Evolutionary conservation across 73 alveolate species (phyloP), one percentile per base, ranked within the genome.

Genomic region (Halteria grandinella): DNA sequence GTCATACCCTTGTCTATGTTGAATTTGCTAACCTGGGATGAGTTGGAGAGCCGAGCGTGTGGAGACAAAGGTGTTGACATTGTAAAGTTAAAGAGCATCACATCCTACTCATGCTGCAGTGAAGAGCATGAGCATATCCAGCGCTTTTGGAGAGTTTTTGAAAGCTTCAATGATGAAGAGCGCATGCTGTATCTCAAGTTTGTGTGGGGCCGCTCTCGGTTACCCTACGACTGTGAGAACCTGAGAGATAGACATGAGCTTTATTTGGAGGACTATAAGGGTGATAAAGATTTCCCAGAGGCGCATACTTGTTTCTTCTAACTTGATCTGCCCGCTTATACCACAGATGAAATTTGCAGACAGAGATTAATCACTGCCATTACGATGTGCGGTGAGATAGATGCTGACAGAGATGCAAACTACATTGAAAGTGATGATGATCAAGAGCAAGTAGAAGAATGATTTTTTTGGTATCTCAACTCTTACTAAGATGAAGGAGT

Each of bases 231-330:
- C 21, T 2, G 21, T 10, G 55, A 32, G 36, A 39, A 62, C 40
- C 12, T 62, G 45, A 7, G 34, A 6, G 5, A 43, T 6, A 32
- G 45, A 12, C 77, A 62, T 39, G 21, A 39, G 24, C 39, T 62
- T 20, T 21, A 62, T 6, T 32, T 6, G 47, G 33, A 33, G 21
- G 7, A 4, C 11, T 21, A 54, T 4, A 39, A 59, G 39, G 60
- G 25, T 12, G 1, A 32, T 14, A 81, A 73, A 27, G 85, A 91
- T 32, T 32, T 87, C 10, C 95, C 95, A 32, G 69, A 78, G 40
- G 60, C 91, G 34, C 95, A 87, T 71, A 87, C 95, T 27, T 87
- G 91, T 79, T 88, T 88, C 89, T 91, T 91, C 79, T 34, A 85
- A 29, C 54, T 88, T 15, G 95, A 83, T 50, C 55, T 91, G 24